Percentiles rank a stretch among this genome's conserved stretches.
These are phyloP conservation scores for Theobroma cacao DNA, from an alignment of 345 rosid genomes.

Conservation along the genomic window DNA sequence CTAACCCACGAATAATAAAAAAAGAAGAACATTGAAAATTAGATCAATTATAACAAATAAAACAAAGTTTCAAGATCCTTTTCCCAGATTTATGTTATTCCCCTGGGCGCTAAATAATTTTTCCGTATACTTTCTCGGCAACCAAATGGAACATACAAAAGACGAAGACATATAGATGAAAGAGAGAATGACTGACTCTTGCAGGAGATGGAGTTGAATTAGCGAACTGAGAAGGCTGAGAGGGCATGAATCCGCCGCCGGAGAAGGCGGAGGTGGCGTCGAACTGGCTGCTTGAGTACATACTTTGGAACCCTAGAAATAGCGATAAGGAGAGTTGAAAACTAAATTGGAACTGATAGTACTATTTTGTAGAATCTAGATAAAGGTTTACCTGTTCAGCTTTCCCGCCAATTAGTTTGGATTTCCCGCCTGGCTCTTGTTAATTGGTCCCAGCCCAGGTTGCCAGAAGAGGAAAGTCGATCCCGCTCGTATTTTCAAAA, in stretches of 20 bases:
- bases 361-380: neutral
- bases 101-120: neutral
- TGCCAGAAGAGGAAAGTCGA: neutral
- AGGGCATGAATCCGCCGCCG: slow-evolving; percentile 69
- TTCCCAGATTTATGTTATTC: neutral
- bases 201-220: slow-evolving; percentile 53
- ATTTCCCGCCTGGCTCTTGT: neutral
- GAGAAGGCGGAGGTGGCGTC: slow-evolving; percentile 47
- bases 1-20: neutral
- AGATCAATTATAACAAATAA: neutral
- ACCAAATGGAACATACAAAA: neutral
- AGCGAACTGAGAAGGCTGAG: slow-evolving; percentile 56
- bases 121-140: neutral
- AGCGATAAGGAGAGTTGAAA: neutral
- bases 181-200: slow-evolving; percentile 35
- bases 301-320: slow-evolving; percentile 22
- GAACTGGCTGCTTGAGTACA: slow-evolving; percentile 75
- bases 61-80: neutral
- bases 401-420: slow-evolving; percentile 1
- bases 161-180: neutral
- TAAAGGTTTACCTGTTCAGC: neutral
- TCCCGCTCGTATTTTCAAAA: no score
- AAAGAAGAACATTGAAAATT: neutral
- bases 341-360: neutral
- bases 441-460: neutral